Conservation (phyloP, 306 rosid species). For the Castanea mollissima region DNA sequence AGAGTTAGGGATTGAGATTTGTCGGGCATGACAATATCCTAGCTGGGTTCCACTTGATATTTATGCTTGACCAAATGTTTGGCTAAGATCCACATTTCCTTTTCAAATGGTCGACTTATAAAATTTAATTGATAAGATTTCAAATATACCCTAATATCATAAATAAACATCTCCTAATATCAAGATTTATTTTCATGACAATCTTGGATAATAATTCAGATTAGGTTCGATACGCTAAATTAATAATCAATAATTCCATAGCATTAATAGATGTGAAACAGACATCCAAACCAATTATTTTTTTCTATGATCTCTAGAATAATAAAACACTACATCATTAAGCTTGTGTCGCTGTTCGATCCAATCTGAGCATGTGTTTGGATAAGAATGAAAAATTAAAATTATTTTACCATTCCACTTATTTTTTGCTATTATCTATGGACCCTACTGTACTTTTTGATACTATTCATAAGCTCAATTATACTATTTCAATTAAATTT, state of each 20-base stretch:
- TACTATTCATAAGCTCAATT: too few species aligned
- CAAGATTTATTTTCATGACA: constrained; percentile 6
- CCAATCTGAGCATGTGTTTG: neutral
- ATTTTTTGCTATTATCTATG: too few species aligned
- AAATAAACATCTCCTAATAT: constrained; percentile 11
- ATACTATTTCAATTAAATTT: too few species aligned
- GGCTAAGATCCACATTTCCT: constrained; percentile 11
- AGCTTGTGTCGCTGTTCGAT: neutral
- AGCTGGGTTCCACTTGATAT: constrained; percentile 10
- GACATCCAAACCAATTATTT: constrained; percentile 8
- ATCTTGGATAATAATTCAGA: neutral
- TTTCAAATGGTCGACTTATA: neutral
- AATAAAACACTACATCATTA: neutral
- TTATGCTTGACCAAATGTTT: constrained; percentile 22
- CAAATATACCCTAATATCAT: neutral
- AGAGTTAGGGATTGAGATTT: neutral
- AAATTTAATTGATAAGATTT: neutral
- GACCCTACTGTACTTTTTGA: too few species aligned
- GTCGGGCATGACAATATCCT: neutral
- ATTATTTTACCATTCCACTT: too few species aligned
- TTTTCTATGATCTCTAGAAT: neutral
- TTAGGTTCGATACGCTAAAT: neutral
- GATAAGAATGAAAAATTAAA: too few species aligned
- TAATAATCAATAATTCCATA: neutral
- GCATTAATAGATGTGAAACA: neutral